phyloP scores from a whole-genome alignment of 345 rosid genomes.

The Salix brachista region DNA sequence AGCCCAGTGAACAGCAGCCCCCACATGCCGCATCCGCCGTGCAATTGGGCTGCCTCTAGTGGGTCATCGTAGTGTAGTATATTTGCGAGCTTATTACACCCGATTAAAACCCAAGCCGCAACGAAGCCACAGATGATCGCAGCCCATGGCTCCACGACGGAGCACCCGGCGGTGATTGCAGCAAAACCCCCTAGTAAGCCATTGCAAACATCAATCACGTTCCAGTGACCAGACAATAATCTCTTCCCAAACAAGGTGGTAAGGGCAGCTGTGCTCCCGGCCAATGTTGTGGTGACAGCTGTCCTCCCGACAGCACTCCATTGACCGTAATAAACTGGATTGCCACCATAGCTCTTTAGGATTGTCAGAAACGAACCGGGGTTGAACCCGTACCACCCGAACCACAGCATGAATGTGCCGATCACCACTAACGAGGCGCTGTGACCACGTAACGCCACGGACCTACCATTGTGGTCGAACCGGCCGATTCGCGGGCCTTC shows the following conservation, averaged over 20 bases:
- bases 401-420: slow-evolving; percentile 35
- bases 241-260: slow-evolving; percentile 22
- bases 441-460: slow-evolving; percentile 33
- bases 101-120: slow-evolving; percentile 50
- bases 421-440: slow-evolving; percentile 39
- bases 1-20: slow-evolving; percentile 52
- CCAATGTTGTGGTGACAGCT: slow-evolving; percentile 26
- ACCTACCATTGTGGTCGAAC: slow-evolving; percentile 25
- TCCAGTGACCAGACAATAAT: slow-evolving; percentile 20
- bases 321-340: slow-evolving; percentile 28
- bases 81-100: slow-evolving; percentile 45
- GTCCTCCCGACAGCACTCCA: slow-evolving; percentile 29
- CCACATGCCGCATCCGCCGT: slow-evolving; percentile 58
- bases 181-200: slow-evolving; percentile 23
- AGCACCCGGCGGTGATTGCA: slow-evolving; percentile 46
- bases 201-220: slow-evolving; percentile 16
- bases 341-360: slow-evolving; percentile 13
- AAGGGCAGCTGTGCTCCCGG: slow-evolving; percentile 20
- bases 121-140: slow-evolving; percentile 50
- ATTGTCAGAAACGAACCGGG: slow-evolving; percentile 36
- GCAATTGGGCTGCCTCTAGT: slow-evolving; percentile 55
- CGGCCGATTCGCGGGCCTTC: slow-evolving; percentile 42
- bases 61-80: slow-evolving; percentile 48
- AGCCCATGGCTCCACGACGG: slow-evolving; percentile 57
- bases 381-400: slow-evolving; percentile 45